These are phyloP conservation scores for Gyrodon lividus DNA, from an alignment of 768 basidiomycete species.

Conservation along the genomic window DNA sequence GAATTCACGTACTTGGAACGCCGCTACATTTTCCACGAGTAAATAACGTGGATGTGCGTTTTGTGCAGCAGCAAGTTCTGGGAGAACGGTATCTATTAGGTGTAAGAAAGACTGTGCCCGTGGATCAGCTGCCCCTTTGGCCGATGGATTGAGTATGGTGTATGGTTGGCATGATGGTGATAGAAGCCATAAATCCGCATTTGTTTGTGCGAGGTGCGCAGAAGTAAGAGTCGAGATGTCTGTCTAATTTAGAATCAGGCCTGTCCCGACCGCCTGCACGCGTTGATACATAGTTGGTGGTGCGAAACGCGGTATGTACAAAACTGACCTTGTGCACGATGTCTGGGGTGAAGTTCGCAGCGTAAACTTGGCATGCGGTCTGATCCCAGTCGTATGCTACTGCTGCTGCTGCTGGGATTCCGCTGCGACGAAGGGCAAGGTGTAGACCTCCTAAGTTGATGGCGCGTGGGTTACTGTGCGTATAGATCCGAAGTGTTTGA, in stretches of 20 bases:
- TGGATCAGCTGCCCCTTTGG: conserved; percentile 70
- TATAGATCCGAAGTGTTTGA: too few species aligned
- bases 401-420: conserved; percentile 42
- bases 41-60: conserved; percentile 54
- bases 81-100: conserved; percentile 61
- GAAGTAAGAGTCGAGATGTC: conserved; percentile 64
- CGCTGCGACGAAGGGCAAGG: conserved; percentile 57
- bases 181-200: conserved; percentile 71
- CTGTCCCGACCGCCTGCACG: not conserved
- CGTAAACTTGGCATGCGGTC: conserved; percentile 67
- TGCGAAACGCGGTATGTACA: not conserved
- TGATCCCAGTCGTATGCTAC: conserved; percentile 87
- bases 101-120: conserved; percentile 76
- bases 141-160: conserved; percentile 71
- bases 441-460: conserved; percentile 62
- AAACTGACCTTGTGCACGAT: conserved; percentile 39
- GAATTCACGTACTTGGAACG: conserved; percentile 63
- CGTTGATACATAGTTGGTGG: not conserved
- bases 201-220: conserved; percentile 40
- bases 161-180: conserved; percentile 87
- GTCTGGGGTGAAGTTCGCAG: conserved; percentile 51
- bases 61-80: conserved; percentile 44
- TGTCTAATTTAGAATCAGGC: conserved; percentile 33
- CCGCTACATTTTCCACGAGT: conserved; percentile 79
- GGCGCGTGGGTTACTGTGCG: conserved; percentile 3